phyloP scores from a whole-genome alignment of 1,284 basidiomycete species.

The Erythrobasidium hasegawianum region DNA sequence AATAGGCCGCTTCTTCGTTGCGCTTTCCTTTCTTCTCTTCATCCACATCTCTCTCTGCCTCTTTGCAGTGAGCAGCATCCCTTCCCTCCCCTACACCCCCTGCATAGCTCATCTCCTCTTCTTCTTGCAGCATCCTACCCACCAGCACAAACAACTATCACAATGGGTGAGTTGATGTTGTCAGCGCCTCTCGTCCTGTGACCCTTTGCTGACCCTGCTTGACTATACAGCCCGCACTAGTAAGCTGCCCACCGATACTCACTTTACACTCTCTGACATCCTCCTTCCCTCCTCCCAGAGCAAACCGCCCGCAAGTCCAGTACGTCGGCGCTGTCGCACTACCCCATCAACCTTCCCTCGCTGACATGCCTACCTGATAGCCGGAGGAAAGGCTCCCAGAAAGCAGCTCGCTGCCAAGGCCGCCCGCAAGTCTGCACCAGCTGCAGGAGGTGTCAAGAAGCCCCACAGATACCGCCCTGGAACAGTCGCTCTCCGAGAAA shows the following conservation, averaged over 20 bases:
- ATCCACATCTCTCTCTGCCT: background rate
- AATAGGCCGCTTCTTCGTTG: background rate
- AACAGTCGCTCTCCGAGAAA: conserved; percentile 58
- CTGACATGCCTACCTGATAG: background rate
- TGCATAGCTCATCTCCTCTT: background rate
- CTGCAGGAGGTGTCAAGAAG: conserved; percentile 60
- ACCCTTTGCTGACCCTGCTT: background rate
- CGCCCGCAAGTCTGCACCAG: conserved; percentile 54
- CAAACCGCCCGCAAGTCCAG: conserved; percentile 61
- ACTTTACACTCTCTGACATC: background rate
- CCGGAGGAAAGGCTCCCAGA: conserved; percentile 55
- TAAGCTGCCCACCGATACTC: too few species aligned
- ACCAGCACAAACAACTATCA: background rate
- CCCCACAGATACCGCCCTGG: conserved; percentile 59
- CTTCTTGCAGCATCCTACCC: background rate
- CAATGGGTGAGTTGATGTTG: background rate
- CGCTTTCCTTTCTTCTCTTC: conserved; percentile 17
- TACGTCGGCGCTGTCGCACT: conserved; percentile 49
- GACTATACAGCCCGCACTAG: background rate
- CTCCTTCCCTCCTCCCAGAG: conserved; percentile 44
- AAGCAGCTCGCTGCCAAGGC: conserved; percentile 58
- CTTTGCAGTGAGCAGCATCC: background rate
- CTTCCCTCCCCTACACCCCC: background rate
- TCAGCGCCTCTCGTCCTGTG: background rate
- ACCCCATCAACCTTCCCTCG: conserved; percentile 1